These are phyloP conservation scores for Priceomyces medius DNA, from an alignment of 805 yeast genomes.

Conservation along the genomic window DNA sequence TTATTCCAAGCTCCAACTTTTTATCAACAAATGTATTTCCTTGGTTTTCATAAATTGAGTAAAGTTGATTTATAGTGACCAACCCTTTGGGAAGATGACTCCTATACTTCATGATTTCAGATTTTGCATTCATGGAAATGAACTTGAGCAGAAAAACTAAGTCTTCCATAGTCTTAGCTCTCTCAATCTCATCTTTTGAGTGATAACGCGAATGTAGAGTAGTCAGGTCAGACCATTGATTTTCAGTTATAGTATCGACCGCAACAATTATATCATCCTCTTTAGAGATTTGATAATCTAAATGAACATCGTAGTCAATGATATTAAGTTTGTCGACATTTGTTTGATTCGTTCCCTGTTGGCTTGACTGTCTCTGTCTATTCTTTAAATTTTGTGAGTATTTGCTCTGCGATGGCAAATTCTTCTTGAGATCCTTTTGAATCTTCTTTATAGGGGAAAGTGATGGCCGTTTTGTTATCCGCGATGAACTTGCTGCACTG, in stretches of 20 bases:
- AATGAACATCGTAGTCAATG: conserved; percentile 36
- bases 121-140: conserved; percentile 32
- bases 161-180: conserved; percentile 17
- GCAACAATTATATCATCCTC: conserved; percentile 31
- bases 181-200: conserved; percentile 10
- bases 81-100: conserved; percentile 38
- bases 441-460: conserved; percentile 26
- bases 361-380: not conserved
- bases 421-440: conserved; percentile 23
- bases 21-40: conserved; percentile 53
- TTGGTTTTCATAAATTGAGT: conserved; percentile 43
- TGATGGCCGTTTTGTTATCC: conserved; percentile 21
- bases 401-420: conserved; percentile 26
- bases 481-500: conserved; percentile 42
- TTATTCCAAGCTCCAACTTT: conserved; percentile 35
- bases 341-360: conserved; percentile 1
- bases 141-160: conserved; percentile 35
- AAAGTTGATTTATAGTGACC: conserved; percentile 47
- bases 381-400: conserved; percentile 17
- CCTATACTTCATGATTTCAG: conserved; percentile 37
- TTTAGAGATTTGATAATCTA: conserved; percentile 37
- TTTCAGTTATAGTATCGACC: conserved; percentile 29
- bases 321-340: conserved; percentile 18
- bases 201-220: conserved; percentile 24
- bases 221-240: conserved; percentile 40